phyloP scores from a whole-genome alignment of 164 flowering plant genomes.

The Aristolochia californica region DNA sequence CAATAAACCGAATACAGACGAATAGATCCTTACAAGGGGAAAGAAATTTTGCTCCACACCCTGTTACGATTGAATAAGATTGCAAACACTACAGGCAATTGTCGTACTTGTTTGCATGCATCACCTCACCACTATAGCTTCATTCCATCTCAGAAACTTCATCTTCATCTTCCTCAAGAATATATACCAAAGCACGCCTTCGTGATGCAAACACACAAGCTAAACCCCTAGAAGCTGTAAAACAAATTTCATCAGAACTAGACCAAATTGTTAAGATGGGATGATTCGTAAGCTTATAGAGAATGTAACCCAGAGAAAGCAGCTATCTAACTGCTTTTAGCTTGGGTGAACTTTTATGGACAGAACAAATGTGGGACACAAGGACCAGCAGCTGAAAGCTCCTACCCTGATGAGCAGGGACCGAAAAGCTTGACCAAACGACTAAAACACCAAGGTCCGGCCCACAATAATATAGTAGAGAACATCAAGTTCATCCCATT shows the following conservation, averaged over 20 bases:
- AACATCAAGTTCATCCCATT: too few relatives aligned
- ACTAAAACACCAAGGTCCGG: neutral
- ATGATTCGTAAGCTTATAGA: neutral
- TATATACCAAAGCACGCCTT: constrained; percentile 87
- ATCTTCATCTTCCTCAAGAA: constrained; percentile 92
- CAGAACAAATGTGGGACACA: neutral
- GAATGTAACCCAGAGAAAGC: neutral
- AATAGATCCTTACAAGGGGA: neutral
- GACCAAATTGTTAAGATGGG: neutral
- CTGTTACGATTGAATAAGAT: neutral
- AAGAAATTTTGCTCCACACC: neutral
- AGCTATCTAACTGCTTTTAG: neutral
- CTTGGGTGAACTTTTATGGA: neutral
- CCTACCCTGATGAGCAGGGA: neutral
- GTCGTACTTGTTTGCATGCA: neutral
- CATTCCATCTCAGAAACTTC: constrained; percentile 59
- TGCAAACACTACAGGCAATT: neutral
- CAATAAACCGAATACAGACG: too few relatives aligned
- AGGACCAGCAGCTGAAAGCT: neutral
- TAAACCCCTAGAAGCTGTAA: constrained; percentile 84
- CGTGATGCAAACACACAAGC: constrained; percentile 86
- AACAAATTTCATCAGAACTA: neutral
- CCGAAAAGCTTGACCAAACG: neutral
- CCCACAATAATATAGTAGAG: too few relatives aligned
- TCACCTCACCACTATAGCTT: neutral